A percentile compares a stretch with the other conserved stretches of the same genome.
These are phyloP conservation scores for Pulveroboletus sp. DNA, from an alignment of 768 basidiomycete genomes.

Conservation along the genomic window DNA sequence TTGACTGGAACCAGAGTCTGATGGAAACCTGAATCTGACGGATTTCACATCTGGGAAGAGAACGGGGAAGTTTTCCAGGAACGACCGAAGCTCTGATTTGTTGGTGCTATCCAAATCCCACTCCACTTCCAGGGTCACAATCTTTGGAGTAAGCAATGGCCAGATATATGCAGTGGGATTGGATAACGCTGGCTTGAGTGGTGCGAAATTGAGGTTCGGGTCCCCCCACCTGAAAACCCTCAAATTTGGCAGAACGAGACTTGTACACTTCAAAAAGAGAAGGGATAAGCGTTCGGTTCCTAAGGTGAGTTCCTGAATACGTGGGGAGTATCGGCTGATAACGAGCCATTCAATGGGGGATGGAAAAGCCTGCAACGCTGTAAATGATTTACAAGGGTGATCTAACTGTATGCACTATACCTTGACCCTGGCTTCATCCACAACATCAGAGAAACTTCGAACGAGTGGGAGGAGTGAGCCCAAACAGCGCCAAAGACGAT, in stretches of 20 bases:
- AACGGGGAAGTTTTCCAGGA: not conserved
- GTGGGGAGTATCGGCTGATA: not conserved
- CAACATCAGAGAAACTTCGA: not conserved
- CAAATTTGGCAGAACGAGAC: not conserved
- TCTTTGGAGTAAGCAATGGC: not conserved
- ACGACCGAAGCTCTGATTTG: not conserved
- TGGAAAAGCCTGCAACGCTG: no score
- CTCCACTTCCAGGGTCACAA: not conserved
- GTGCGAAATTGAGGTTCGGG: no score
- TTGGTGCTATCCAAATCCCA: no score
- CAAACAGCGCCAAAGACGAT: conserved; percentile 4
- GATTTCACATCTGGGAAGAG: not conserved
- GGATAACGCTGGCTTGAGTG: no score
- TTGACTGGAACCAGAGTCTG: no score
- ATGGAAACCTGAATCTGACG: not conserved
- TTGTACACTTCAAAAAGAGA: not conserved
- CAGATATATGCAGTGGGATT: not conserved
- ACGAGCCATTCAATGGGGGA: not conserved
- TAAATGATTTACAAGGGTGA: no score
- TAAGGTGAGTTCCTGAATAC: not conserved
- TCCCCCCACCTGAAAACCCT: not conserved
- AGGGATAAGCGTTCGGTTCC: not conserved
- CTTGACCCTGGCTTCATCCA: not conserved
- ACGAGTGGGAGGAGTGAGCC: conserved; percentile 3
- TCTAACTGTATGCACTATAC: not conserved